Percentiles rank a stretch among this genome's conserved stretches.
Conservation (phyloP, 257 asterid species). For the Sherardia arvensis region DNA sequence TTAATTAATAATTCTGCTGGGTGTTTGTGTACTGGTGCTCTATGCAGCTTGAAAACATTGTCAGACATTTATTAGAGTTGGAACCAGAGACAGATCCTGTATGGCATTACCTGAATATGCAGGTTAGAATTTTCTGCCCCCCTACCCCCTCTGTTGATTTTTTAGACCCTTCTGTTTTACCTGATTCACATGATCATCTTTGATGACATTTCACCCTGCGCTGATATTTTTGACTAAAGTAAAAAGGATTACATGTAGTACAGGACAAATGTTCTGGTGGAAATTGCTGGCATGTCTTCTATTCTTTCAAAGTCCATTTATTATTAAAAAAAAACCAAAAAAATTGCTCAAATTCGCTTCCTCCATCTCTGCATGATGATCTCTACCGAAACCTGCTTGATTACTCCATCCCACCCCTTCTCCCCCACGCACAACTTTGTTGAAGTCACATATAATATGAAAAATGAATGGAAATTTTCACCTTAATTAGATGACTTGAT, state of each 20-base stretch:
- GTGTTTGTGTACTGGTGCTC: slow-evolving; percentile 23
- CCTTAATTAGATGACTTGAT: not conserved
- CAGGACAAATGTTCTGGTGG: not conserved
- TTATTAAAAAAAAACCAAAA: too few species aligned
- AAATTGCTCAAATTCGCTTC: too few species aligned
- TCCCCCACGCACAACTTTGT: not conserved
- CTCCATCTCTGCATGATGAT: not conserved
- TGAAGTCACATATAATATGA: not conserved
- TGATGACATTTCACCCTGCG: not conserved
- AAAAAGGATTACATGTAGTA: not conserved
- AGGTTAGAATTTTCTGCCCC: slow-evolving; percentile 41
- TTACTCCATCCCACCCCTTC: not conserved
- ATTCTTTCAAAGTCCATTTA: too few species aligned
- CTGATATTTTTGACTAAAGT: not conserved
- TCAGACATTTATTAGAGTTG: slow-evolving; percentile 89
- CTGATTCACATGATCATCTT: not conserved
- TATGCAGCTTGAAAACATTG: slow-evolving; percentile 90
- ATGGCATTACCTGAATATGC: slow-evolving; percentile 81
- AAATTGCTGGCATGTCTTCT: too few species aligned
- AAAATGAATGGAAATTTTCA: not conserved
- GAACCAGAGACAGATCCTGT: slow-evolving; percentile 97
- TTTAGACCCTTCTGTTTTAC: not conserved
- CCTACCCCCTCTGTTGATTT: not conserved
- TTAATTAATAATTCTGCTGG: not conserved
- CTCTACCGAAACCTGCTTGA: not conserved